Conservation (phyloP, 805 yeast species). For the Yarrowia osloensis region DNA sequence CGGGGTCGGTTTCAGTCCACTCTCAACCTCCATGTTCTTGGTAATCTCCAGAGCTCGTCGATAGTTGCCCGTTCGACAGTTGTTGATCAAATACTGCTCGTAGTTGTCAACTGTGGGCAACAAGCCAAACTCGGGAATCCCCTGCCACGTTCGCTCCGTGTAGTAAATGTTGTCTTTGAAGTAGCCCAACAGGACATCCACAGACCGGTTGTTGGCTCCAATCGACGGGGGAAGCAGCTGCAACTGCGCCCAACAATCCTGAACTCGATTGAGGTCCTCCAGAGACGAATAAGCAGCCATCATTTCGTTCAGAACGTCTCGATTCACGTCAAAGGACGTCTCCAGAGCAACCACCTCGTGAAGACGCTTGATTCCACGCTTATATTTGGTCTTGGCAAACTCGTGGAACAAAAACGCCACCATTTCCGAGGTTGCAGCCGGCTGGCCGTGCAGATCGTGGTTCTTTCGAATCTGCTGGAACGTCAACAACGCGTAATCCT, state of each 20-base stretch:
- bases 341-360: constrained; percentile 69
- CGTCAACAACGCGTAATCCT: constrained; percentile 62
- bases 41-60: constrained; percentile 58
- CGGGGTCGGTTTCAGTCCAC: constrained; percentile 37
- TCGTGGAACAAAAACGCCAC: constrained; percentile 61
- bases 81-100: constrained; percentile 65
- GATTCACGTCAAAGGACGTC: constrained; percentile 54
- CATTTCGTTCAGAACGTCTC: constrained; percentile 59
- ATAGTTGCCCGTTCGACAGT: constrained; percentile 64
- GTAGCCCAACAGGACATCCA: constrained; percentile 66
- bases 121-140: constrained; percentile 55
- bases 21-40: constrained; percentile 48
- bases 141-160: constrained; percentile 64
- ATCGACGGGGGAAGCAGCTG: constrained; percentile 55
- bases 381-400: constrained; percentile 61
- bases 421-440: constrained; percentile 57
- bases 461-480: constrained; percentile 61
- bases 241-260: constrained; percentile 63
- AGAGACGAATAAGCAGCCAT: constrained; percentile 64
- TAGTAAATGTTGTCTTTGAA: constrained; percentile 43
- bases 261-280: constrained; percentile 56
- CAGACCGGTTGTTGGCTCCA: constrained; percentile 60
- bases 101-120: constrained; percentile 55
- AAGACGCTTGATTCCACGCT: constrained; percentile 64
- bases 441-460: constrained; percentile 55